Evolutionary conservation across 345 rosid species (phyloP), one percentile per base, ranked within the genome.

Genomic region (Microthlaspi erraticum): DNA sequence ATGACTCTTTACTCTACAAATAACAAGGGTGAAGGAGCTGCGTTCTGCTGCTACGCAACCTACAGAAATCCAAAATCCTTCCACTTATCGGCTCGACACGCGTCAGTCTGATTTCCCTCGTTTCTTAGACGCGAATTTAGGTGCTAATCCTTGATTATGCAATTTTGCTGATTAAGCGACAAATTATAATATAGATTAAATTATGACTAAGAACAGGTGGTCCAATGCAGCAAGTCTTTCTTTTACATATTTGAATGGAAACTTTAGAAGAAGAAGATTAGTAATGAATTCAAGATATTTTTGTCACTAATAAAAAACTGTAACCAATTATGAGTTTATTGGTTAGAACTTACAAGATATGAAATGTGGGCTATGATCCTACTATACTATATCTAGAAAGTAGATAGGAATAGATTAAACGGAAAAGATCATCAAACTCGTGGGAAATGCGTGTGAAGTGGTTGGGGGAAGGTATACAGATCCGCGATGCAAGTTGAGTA

Each of bases 381-480:
- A n/a, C n/a, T n/a, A n/a, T n/a, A n/a, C n/a, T n/a, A 57, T 2
- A 1, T 23, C 26, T 23, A 23, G 26, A 2, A 58, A 39, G 62
- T 67, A 74, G 42, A 67, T 74, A 23, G 16, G 73, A 65, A 41
- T 38, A 19, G 53, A 57, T 20, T 48, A 49, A 73, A 51, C 10
- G 66, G 12, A 14, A 51, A 74, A 68, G 23, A 41, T 41, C 8
- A 42, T 74, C 23, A 36, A 60, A 74, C 78, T 74, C 73, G 78
- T 74, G 78, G 68, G 68, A 74, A 74, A 67, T 67, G 68, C 78
- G 68, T 67, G 55, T 59, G 26, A 23, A 66, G 68, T 73, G 54
- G 77, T 67, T 51, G 72, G 73, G 73, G 56, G 63, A 42, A 41
- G 73, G 63, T 42, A 66, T 51, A 51, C 49, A 43, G 63, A 66